Evolutionary conservation across 225 moss, liverwort and hornwort genomes (phyloP).

Genomic region (Thuidium tamariscinum): DNA sequence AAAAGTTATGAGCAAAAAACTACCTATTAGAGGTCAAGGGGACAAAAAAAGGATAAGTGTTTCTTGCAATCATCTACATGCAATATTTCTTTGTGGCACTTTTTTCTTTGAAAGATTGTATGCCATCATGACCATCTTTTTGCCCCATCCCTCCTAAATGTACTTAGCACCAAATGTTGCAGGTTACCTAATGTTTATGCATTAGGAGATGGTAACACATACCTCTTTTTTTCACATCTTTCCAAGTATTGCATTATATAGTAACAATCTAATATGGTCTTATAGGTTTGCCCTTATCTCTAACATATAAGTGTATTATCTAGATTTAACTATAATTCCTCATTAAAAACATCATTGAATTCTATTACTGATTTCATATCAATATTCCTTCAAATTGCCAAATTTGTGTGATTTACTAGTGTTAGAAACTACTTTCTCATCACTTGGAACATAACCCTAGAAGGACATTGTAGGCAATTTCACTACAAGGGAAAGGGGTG

Average conservation of each 20-base stretch:
- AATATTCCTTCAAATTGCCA: rapidly evolving
- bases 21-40: too few relatives aligned
- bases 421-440: neutral
- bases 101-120: neutral
- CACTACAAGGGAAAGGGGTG: too few relatives aligned
- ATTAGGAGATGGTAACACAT: neutral
- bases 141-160: neutral
- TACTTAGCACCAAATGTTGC: neutral
- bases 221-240: neutral
- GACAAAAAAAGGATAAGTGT: too few relatives aligned
- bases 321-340: neutral
- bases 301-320: too few relatives aligned
- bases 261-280: neutral
- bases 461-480: too few relatives aligned
- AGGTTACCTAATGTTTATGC: too few relatives aligned
- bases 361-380: neutral
- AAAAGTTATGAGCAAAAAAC: too few relatives aligned
- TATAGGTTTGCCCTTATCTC: too few relatives aligned
- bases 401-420: neutral
- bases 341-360: neutral
- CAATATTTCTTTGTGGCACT: neutral
- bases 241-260: rapidly evolving
- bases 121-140: rapidly evolving
- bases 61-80: too few relatives aligned
- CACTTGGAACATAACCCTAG: rapidly evolving